Evolutionary conservation across 257 asterid species (phyloP), one percentile per base, ranked within the genome.

Genomic region (Parsonsia alboflavescens): DNA sequence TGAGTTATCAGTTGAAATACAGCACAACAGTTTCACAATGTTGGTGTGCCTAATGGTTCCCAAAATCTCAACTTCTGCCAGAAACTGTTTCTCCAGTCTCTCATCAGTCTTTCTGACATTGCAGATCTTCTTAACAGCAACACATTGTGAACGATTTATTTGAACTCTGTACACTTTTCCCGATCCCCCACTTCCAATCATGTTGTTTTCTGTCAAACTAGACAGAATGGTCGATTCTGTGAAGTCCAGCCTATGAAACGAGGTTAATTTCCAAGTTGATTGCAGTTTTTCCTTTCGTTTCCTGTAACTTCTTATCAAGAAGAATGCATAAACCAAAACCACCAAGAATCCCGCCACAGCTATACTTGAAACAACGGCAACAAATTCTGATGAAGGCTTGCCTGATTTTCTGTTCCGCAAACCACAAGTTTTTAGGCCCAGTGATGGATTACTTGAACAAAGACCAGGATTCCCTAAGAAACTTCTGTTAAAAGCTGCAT

Each of bases 101-200:
- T 82, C 82, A 72, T 93, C 89, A 73, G 84, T 39, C 73, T 80
- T 81, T 68, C 67, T 80, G 44, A 66, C 76, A 41, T 86, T 84
- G 84, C 86, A 79, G 7, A 93, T 91, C 80, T 81, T 89, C 86
- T 93, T 93, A 19, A 93, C 98, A 9, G 98, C 98, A 13, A 91
- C 90, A 46, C 46, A 76, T 62, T 77, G 88, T 0, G 88, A 79
- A 33, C 73, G 82, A 57, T 72, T 72, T 1, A 88, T 36, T n/a
- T 93, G 84, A 28, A 89, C 97, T 0, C 88, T 89, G 76, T 89
- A 91, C 0, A 93, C 97, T 74, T 77, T 71, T 57, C 98, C 98
- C 0, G 98, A 93, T 50, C 97, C 98, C 49, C 98, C 98, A 22
- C 86, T 88, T 71, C 97, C 98, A 12, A 93, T 86, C 42, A 82